A percentile compares a stretch with the other conserved stretches of the same genome.
These are phyloP conservation scores for Myxozyma neglecta DNA, from an alignment of 805 yeast genomes.

Conservation along the genomic window DNA sequence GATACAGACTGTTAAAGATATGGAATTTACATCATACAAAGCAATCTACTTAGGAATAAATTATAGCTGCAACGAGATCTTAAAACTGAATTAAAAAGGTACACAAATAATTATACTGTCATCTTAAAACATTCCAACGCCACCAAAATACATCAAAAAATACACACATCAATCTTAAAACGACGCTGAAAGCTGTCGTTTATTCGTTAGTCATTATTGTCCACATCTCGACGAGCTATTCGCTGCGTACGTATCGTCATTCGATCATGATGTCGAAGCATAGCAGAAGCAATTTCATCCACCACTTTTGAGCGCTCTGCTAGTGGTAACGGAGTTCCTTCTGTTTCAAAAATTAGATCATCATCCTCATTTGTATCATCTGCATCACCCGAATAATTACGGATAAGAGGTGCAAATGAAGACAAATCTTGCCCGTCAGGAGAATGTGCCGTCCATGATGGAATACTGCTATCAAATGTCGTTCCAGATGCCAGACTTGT, in stretches of 20 bases:
- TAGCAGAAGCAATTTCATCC: constrained; percentile 24
- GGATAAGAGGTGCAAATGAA: background rate
- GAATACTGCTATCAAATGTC: constrained; percentile 3
- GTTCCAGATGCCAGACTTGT: constrained; percentile 17
- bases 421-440: constrained; percentile 1
- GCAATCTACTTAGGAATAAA: no score
- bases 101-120: no score
- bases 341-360: constrained; percentile 6
- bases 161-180: no score
- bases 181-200: no score
- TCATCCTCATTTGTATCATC: constrained; percentile 9
- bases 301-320: constrained; percentile 12
- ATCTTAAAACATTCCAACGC: no score
- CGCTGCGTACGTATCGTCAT: constrained; percentile 1
- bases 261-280: constrained; percentile 21
- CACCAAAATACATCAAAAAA: no score
- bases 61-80: no score
- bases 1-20: no score
- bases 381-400: constrained; percentile 1
- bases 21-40: no score
- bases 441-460: constrained; percentile 17
- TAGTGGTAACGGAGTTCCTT: constrained; percentile 12
- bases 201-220: background rate
- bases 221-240: background rate
- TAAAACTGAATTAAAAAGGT: no score